phyloP scores from a whole-genome alignment of 2,329 filamentous ascomycete species.

The Orbilia brochopaga region DNA sequence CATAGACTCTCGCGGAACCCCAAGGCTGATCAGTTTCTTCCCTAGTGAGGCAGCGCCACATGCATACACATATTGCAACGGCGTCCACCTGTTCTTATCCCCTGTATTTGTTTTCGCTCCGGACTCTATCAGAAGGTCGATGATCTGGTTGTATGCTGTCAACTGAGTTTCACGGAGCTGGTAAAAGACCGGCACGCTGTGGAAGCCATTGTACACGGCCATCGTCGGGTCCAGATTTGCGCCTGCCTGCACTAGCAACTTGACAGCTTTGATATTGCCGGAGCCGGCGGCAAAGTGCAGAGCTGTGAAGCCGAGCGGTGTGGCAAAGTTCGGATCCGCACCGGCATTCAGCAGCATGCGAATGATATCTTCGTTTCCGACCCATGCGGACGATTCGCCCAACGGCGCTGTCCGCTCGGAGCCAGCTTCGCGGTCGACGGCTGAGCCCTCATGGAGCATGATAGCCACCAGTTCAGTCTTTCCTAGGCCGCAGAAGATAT shows the following conservation, averaged over 20 bases:
- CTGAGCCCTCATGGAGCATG: conserved; percentile 51
- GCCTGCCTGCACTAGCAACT: conserved; percentile 49
- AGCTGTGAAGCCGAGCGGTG: conserved; percentile 53
- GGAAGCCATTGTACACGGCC: conserved; percentile 17
- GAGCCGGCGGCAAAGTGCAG: conserved; percentile 47
- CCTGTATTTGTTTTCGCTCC: conserved; percentile 32
- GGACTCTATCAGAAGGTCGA: conserved; percentile 51
- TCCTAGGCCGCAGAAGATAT: conserved; percentile 21
- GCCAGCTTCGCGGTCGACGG: conserved; percentile 33
- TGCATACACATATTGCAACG: conserved; percentile 31
- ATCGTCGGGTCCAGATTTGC: conserved; percentile 30
- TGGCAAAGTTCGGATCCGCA: conserved; percentile 58
- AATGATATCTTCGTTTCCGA: conserved; percentile 55
- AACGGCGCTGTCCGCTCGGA: conserved; percentile 45
- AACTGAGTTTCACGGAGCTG: conserved; percentile 31
- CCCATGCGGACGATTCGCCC: conserved; percentile 52
- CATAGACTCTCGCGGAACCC: conserved; percentile 28
- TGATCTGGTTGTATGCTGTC: conserved; percentile 44
- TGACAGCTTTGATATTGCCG: conserved; percentile 50
- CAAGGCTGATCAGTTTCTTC: conserved; percentile 18
- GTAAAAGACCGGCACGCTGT: conserved; percentile 27
- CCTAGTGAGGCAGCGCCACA: conserved; percentile 19
- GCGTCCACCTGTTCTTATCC: conserved; percentile 18
- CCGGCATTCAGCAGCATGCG: conserved; percentile 57
- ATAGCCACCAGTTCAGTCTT: conserved; percentile 52